These are phyloP conservation scores for Cystobasidium tubakii DNA, from an alignment of 768 basidiomycete species.

Conservation along the genomic window DNA sequence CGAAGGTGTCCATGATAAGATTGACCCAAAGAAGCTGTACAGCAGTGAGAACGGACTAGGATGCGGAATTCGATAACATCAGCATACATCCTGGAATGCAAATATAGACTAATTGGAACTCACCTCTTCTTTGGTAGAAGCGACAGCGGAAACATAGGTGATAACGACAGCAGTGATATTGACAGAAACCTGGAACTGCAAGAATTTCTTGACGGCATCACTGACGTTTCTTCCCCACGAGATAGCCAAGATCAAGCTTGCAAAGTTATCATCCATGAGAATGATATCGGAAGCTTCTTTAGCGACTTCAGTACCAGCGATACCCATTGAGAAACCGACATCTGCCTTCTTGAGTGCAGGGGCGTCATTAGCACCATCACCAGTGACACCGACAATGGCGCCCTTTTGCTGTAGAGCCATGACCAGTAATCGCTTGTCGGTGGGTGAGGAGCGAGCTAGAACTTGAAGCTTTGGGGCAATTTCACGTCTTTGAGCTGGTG, in stretches of 20 bases:
- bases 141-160: slow-evolving; percentile 83
- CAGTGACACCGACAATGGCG: slow-evolving; percentile 67
- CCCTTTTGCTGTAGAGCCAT: slow-evolving; percentile 85
- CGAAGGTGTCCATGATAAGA: slow-evolving; percentile 92
- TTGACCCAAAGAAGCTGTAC: slow-evolving; percentile 98
- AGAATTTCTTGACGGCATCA: slow-evolving; percentile 92
- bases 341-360: slow-evolving; percentile 91
- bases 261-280: slow-evolving; percentile 94
- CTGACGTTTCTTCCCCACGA: slow-evolving; percentile 99
- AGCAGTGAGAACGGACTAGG: slow-evolving; percentile 73
- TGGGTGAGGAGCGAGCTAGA: slow-evolving; percentile 91
- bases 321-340: slow-evolving; percentile 95
- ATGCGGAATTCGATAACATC: not conserved
- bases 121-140: slow-evolving; percentile 61
- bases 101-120: not conserved
- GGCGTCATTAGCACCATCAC: slow-evolving; percentile 96
- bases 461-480: slow-evolving; percentile 90
- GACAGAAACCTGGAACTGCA: slow-evolving; percentile 67
- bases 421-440: slow-evolving; percentile 92
- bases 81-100: not conserved
- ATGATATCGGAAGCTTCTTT: slow-evolving; percentile 99
- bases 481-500: slow-evolving; percentile 64
- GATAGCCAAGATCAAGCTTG: slow-evolving; percentile 92
- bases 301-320: slow-evolving; percentile 94
- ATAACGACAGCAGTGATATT: slow-evolving; percentile 94